Evolutionary conservation across 768 basidiomycete species (phyloP).

Genomic region (Naganishia vaughanmartiniae): DNA sequence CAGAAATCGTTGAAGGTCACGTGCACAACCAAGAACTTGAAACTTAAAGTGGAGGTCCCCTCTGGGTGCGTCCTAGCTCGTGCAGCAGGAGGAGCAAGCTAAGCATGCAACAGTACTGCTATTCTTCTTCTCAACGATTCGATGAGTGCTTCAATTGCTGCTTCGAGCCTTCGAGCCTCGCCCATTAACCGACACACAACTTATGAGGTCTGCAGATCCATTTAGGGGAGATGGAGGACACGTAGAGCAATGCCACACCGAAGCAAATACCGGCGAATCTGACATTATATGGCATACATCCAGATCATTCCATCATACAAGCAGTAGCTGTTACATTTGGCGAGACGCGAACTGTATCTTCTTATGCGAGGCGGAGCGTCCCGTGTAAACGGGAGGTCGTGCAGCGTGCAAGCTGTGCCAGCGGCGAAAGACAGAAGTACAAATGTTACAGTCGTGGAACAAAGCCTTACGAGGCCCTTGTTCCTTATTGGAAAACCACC

Average conservation of each 20-base stretch:
- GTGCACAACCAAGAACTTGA: background rate
- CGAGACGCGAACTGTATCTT: background rate
- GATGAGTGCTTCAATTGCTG: too few relatives aligned
- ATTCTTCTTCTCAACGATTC: too few relatives aligned
- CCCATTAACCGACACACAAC: too few relatives aligned
- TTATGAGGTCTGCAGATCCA: too few relatives aligned
- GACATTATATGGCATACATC: background rate
- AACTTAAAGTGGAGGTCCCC: background rate
- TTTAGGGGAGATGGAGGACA: too few relatives aligned
- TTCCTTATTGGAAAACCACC: constrained; percentile 60
- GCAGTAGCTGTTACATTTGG: background rate
- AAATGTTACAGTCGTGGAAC: background rate
- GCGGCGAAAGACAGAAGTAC: background rate
- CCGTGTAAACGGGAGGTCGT: background rate
- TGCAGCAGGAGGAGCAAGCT: too few relatives aligned
- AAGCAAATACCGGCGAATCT: too few relatives aligned
- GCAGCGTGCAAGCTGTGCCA: background rate
- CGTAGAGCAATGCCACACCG: too few relatives aligned
- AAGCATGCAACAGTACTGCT: too few relatives aligned
- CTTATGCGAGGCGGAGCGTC: background rate
- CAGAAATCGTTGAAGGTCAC: constrained; percentile 23
- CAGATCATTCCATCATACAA: background rate
- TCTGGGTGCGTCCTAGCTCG: too few relatives aligned
- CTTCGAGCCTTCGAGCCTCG: too few relatives aligned
- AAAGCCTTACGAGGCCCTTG: too few relatives aligned